Base-by-base conservation (phyloP, 139 green algal genomes). In the Mesostigma viride region DNA sequence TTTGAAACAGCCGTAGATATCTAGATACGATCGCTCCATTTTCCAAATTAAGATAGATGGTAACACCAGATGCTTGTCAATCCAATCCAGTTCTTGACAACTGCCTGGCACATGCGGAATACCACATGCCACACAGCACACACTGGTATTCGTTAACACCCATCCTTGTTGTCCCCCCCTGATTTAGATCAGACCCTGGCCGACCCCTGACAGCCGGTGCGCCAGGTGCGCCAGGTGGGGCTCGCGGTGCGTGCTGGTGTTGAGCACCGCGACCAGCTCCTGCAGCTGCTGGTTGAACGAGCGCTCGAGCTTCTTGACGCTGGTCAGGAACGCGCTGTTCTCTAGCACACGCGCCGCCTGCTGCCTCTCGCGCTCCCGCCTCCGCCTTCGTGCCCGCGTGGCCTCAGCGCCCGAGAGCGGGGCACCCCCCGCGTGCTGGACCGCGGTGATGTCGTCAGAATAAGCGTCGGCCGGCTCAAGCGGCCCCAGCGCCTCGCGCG, bases 251-350 rank as follows among this genome's bases (percentile, higher is more conserved):
- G 36, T 33, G 14, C 20, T 40, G 22, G 22, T 44, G 26, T 33
- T 67, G 17, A 69, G 63, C 6, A 44, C 36, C 17, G 4, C 46
- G 14, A 69, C 22, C 36, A 69, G 26, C 26, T 67, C 44, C 44
- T 70, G 26, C 26, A 62, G 44, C 46, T 69, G 63, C 63, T 66
- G 5, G 17, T 31, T 36, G 63, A 69, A 69, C 11, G 46, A 11
- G 22, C 14, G 14, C 6, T 34, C 63, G 8, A 69, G 44, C 44
- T 69, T 8, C 28, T 26, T 27, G 27, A 67, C 28, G 6, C 5
- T 14, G 46, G 59, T 31, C 17, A 48, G 31, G 31, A 48, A 48
- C 11, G 22, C 17, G 30, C 17, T 26, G 14, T 65, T 11, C 11
- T 14, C 6, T 44, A 17, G 11, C 22, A 62, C 24, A 26, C 11